Evolutionary conservation across 352 stramenopile genomes (phyloP), one percentile per base, ranked within the genome.

Genomic region (Globisporangium acanthophoron): DNA sequence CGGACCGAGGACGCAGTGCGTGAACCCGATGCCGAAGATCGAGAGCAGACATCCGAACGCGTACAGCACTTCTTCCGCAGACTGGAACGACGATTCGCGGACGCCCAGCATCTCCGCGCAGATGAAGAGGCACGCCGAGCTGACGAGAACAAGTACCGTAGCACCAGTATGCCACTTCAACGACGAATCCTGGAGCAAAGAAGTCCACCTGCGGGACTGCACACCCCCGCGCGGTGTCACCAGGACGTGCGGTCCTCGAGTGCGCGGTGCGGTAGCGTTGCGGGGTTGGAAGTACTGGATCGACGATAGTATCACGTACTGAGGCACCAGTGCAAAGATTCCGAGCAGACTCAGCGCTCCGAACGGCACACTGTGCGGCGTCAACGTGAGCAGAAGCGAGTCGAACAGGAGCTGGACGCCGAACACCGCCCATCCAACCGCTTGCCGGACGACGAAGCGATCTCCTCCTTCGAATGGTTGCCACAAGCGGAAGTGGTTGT

Each of bases 391-490:
- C 7, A 76, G 56, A 0, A 86, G 45, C 20, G 67, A 74, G 47
- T 84, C 73, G n/a, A 84, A 82, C 0, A 86, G 61, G 2, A 81
- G 45, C 46, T 82, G 65, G 3, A 86, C 63, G 12, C 62, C 71
- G 24, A 84, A 74, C 4, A 86, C 54, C 1, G 71, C 82, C 76
- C 76, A 86, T 11, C 69, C 76, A 6, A 86, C 62, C 3, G 73
- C 73, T 66, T 86, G 76, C 0, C 70, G 73, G 20, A 86, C 61
- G 0, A 84, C 71, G 44, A 70, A 82, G 15, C 64, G 65, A 31
- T 65, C 54, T 3, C 76, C 74, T 6, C 76, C 76, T 65, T 79
- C 64, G 49, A 86, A 86, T 3, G 73, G 76, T 39, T 86, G 76
- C 61, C 65, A 82, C 1, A 77, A 45, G 4, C 52, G 64, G 49